Evolutionary conservation across 1,284 basidiomycete genomes (phyloP), one percentile per base, ranked within the genome.

Genomic region (Austroboletus niveus): DNA sequence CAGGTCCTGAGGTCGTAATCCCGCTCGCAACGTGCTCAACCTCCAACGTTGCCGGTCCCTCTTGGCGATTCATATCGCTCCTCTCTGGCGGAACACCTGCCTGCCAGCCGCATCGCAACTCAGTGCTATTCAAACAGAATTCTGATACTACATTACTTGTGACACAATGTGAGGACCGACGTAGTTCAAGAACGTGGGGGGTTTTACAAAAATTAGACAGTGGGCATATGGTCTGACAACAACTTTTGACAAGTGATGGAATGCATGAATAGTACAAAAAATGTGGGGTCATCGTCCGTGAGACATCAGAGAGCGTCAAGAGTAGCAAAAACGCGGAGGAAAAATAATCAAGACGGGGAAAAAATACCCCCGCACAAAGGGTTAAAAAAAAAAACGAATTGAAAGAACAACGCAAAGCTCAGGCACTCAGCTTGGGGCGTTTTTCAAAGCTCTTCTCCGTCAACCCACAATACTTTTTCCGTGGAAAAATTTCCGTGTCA

Each of bases 161-260:
- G 53, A 48, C 45, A 51, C 51, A 42, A 17, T 55, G 34, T 47
- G 47, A 48, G 27, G 34, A 59, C 40, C 51, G 50, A 52, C 47
- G 47, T 51, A 35, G 48, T 47, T 52, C 54, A 49, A 43, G 48
- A 24, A 20, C 3, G 49, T 68, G 27, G 6, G 27, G 27, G 49
- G 49, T 69, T 55, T 62, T 68, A 68, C 65, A 67, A 48, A 49
- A 50, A 71, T 71, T 70, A 71, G 53, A 68, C 55, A 43, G 38
- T 42, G 49, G 42, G 60, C 63, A 64, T 69, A 68, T 41, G 50
- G 47, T 51, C 27, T 46, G 51, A 52, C 46, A 57, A 42, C 54
- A 49, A 42, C 39, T 52, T 60, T 51, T 47, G 46, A 52, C 39
- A 60, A 42, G 32, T 41, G 61, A 27, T 55, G 52, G 52, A 40